Conservation (phyloP, 2,329 filamentous ascomycete genomes). For the Xylaria sp. region DNA sequence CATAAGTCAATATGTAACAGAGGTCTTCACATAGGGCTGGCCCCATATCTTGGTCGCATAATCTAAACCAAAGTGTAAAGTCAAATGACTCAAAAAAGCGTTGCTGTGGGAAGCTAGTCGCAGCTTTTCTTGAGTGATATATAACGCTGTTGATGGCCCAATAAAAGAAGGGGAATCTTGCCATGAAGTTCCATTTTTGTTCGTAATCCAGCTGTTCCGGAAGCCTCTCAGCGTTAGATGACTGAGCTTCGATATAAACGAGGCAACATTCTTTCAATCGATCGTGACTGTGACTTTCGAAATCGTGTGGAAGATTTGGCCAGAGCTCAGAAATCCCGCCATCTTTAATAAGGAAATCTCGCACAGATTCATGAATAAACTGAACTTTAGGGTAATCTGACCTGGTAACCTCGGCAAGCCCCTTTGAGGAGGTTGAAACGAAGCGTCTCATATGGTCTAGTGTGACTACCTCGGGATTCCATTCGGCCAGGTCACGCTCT, state of each 20-base stretch:
- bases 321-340: conserved; percentile 48
- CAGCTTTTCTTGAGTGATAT: conserved; percentile 31
- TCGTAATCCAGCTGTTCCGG: not conserved
- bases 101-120: not conserved
- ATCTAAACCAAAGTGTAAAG: conserved; percentile 1
- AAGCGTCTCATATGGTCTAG: conserved; percentile 47
- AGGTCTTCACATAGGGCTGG: not conserved
- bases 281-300: conserved; percentile 58
- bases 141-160: conserved; percentile 28
- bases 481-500: not conserved
- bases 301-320: conserved; percentile 51
- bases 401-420: conserved; percentile 58
- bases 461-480: not conserved
- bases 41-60: not conserved
- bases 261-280: conserved; percentile 21
- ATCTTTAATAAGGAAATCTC: conserved; percentile 58
- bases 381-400: conserved; percentile 54
- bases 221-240: not conserved
- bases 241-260: not conserved
- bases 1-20: not conserved
- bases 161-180: conserved; percentile 32
- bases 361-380: conserved; percentile 65
- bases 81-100: conserved; percentile 17
- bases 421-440: conserved; percentile 60
- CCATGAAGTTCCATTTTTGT: not conserved